Base-by-base conservation (phyloP, 106 monocot genomes). In the Posidonia australis region DNA sequence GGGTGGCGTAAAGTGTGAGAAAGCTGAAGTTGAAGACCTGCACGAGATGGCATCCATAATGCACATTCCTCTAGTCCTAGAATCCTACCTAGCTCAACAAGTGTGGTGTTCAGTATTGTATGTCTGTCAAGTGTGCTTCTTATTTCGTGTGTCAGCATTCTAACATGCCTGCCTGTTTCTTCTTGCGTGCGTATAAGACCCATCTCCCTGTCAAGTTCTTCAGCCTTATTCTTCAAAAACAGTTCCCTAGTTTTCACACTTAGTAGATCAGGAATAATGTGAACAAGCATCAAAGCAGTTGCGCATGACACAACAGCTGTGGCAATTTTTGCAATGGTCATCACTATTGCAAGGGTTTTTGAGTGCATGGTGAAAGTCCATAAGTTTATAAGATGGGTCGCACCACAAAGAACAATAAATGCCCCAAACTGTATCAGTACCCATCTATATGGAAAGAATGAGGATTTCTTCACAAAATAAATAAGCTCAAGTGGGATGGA, bases 331-430 rank as follows among this genome's bases (percentile, higher is more conserved):
- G 94, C 89, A 16, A 77, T 71, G 5, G 94, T 81, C 90, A 86
- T 82, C n/a, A 96, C 90, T 17, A 90, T 29, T 27, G 81, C 84
- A 12, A 90, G 67, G 0, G 78, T 84, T 75, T 72, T 84, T 1
- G 86, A 80, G 49, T 96, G 81, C 59, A 70, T 72, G 14, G 72
- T 72, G 51, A 84, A 87, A 44, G 84, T 86, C 94, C 94, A 96
- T 19, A 96, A 76, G 51, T 82, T 96, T 56, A 96, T 87, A 21
- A 96, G 68, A 54, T 96, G 94, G 59, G 94, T 96, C 14, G 90
- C 86, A 31, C 94, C 94, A 74, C 94, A 96, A 41, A 96, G 84
- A 51, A 96, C 80, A 49, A 96, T 96, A 69, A 96, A 96, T 1
- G 84, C 86, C 47, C 90, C 86, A 70, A 96, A 96, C 59, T 84